Percentiles rank a stretch among this genome's conserved stretches.
Conservation (phyloP, 2,329 filamentous ascomycete genomes). For the Chalaropsis ovoidea region DNA sequence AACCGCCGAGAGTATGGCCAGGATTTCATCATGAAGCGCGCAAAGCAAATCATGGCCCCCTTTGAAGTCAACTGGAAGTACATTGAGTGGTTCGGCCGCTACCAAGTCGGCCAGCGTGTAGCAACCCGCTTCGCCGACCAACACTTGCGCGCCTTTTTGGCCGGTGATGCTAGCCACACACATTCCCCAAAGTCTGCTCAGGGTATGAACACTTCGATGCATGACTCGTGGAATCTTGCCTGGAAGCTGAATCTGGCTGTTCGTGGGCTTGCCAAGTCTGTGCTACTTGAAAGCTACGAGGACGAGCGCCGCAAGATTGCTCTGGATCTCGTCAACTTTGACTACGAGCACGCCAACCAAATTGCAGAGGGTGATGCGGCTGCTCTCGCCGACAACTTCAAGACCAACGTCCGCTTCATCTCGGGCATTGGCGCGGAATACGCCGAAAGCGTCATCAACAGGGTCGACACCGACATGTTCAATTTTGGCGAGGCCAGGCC, state of each 20-base stretch:
- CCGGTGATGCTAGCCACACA: slow-evolving; percentile 61
- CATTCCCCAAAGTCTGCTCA: slow-evolving; percentile 64
- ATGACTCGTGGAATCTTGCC: slow-evolving; percentile 52
- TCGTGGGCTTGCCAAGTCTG: slow-evolving; percentile 45
- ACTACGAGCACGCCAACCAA: slow-evolving; percentile 48
- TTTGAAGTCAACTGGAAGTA: slow-evolving; percentile 49
- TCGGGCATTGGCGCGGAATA: slow-evolving; percentile 60
- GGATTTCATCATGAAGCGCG: slow-evolving; percentile 60
- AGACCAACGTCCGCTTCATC: slow-evolving; percentile 62
- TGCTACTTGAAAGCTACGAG: slow-evolving; percentile 51
- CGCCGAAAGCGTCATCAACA: slow-evolving; percentile 43
- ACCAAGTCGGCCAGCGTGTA: slow-evolving; percentile 60
- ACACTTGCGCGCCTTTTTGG: slow-evolving; percentile 53
- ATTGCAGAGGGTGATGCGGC: slow-evolving; percentile 52
- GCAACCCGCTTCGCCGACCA: slow-evolving; percentile 58
- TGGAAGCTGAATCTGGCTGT: slow-evolving; percentile 46
- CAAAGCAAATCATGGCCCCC: slow-evolving; percentile 50
- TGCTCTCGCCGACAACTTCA: slow-evolving; percentile 57
- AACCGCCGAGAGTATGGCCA: slow-evolving; percentile 41
- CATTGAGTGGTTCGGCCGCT: slow-evolving; percentile 62
- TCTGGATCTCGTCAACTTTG: slow-evolving; percentile 49
- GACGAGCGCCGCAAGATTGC: slow-evolving; percentile 53
- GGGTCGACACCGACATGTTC: slow-evolving; percentile 34
- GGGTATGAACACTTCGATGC: slow-evolving; percentile 53
- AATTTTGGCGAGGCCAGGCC: slow-evolving; percentile 43